Conservation (phyloP, 139 green algal species). For the Penium margaritaceum region DNA sequence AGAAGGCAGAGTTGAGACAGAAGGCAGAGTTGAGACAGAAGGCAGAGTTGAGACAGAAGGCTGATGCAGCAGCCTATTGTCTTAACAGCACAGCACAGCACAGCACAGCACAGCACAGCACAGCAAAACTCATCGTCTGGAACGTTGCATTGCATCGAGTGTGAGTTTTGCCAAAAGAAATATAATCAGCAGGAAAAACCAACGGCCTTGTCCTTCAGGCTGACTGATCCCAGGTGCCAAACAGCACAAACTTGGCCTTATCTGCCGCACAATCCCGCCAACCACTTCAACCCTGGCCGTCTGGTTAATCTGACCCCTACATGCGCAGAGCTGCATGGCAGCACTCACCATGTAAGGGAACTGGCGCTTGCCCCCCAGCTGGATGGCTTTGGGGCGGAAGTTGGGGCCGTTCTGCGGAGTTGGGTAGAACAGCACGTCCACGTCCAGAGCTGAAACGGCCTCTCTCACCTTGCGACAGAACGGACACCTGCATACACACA, state of each 20-base stretch:
- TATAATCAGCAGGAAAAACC: neutral
- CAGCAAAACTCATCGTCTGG: no score
- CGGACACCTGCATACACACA: slow-evolving; percentile 3
- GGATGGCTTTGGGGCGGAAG: slow-evolving; percentile 45
- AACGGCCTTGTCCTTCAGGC: neutral
- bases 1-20: neutral
- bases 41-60: neutral
- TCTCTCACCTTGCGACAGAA: slow-evolving; percentile 44
- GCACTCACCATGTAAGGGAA: slow-evolving; percentile 37
- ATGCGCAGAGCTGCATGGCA: no score
- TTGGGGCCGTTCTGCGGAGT: slow-evolving; percentile 19
- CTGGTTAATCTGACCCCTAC: no score
- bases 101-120: no score
- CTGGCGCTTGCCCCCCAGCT: slow-evolving; percentile 39
- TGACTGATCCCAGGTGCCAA: neutral
- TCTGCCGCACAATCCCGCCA: no score
- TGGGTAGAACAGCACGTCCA: slow-evolving; percentile 51
- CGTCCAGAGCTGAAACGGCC: slow-evolving; percentile 39
- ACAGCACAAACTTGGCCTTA: no score
- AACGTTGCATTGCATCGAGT: no score
- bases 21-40: neutral
- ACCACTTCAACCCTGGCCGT: no score
- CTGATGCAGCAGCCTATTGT: no score
- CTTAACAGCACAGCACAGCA: no score
- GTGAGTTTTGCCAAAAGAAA: no score